These are phyloP conservation scores for Gossypium sturtianum DNA, from an alignment of 345 rosid species.

Conservation along the genomic window DNA sequence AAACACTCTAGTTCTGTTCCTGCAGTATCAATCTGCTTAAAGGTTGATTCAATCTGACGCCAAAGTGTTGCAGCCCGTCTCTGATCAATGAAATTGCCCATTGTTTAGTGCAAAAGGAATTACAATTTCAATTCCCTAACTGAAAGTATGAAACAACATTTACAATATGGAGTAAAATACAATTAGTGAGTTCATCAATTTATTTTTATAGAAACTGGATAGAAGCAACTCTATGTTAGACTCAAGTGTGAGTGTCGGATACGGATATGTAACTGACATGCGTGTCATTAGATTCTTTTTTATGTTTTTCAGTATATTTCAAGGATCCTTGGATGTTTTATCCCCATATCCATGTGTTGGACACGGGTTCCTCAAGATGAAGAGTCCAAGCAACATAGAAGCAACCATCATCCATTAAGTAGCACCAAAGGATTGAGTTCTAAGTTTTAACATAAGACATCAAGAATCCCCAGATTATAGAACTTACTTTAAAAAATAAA, in stretches of 20 bases:
- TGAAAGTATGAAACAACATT: not conserved
- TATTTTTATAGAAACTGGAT: not conserved
- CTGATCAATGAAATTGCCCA: constrained; percentile 35
- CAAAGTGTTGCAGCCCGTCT: constrained; percentile 65
- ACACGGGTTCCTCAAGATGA: too few species aligned
- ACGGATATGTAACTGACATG: too few species aligned
- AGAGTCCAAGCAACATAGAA: not conserved
- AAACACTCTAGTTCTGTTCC: constrained; percentile 90
- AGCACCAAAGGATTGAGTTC: not conserved
- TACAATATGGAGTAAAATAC: not conserved
- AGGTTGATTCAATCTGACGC: constrained; percentile 64
- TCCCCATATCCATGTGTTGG: too few species aligned
- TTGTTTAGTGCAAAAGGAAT: constrained; percentile 4
- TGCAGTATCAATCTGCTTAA: constrained; percentile 80
- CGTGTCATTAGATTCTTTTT: too few species aligned
- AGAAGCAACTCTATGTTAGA: not conserved
- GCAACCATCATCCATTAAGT: not conserved
- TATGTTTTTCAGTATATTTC: too few species aligned
- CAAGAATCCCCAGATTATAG: not conserved
- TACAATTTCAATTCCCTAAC: not conserved
- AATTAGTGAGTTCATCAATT: not conserved
- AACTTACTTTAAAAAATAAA: not conserved
- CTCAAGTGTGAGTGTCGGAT: too few species aligned
- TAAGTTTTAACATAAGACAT: not conserved
- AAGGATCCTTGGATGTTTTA: too few species aligned